Evolutionary conservation across 495 filamentous ascomycete species (phyloP).

Genomic region (Xylaria acuta): DNA sequence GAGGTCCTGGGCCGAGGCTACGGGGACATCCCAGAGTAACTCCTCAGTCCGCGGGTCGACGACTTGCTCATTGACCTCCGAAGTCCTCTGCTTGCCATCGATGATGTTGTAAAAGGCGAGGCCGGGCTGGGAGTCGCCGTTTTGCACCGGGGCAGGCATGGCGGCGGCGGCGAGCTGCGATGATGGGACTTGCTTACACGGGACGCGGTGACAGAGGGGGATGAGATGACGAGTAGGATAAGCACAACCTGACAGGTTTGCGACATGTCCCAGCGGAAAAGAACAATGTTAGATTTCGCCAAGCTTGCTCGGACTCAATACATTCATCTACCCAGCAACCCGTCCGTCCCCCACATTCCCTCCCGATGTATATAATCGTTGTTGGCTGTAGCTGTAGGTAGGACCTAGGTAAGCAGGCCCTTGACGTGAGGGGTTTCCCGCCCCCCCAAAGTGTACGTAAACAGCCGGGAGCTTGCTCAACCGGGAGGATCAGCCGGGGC

Average conservation of each 20-base stretch:
- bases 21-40: constrained; percentile 52
- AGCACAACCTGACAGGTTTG: constrained; percentile 2
- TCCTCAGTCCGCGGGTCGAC: constrained; percentile 56
- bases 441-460: constrained; percentile 8
- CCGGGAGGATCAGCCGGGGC: constrained; percentile 20
- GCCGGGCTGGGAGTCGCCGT: constrained; percentile 24
- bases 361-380: neutral
- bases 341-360: constrained; percentile 1
- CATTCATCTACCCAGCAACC: neutral
- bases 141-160: constrained; percentile 37
- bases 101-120: constrained; percentile 54
- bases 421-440: constrained; percentile 18
- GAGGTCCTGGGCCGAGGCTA: constrained; percentile 53
- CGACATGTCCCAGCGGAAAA: neutral
- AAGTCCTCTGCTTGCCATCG: constrained; percentile 49
- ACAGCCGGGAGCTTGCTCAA: constrained; percentile 15
- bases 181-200: neutral
- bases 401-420: too few species aligned
- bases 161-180: constrained; percentile 9
- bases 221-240: neutral
- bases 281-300: neutral
- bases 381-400: neutral
- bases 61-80: constrained; percentile 45
- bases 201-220: neutral
- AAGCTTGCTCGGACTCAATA: neutral